Evolutionary conservation across 192 early-diverging fungal species (phyloP).

Genomic region (Pilaira anomala): DNA sequence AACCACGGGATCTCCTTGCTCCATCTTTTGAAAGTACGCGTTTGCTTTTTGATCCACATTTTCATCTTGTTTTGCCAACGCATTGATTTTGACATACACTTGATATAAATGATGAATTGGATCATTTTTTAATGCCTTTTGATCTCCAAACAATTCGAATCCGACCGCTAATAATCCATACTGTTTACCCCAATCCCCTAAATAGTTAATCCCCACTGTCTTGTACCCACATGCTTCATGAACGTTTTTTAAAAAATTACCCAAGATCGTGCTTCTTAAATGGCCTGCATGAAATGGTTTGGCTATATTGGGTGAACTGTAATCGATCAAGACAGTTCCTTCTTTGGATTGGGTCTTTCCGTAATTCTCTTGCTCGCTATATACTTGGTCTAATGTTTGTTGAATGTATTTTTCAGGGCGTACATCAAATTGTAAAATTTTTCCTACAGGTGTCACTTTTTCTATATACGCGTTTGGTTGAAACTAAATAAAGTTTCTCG

Average conservation of each 20-base stretch:
- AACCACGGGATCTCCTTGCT: slow-evolving; percentile 67
- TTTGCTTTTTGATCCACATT: slow-evolving; percentile 73
- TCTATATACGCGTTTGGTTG: slow-evolving; percentile 45
- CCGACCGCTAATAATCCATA: slow-evolving; percentile 93
- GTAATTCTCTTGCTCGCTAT: slow-evolving; percentile 44
- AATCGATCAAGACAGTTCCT: slow-evolving; percentile 77
- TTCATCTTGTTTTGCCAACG: slow-evolving; percentile 57
- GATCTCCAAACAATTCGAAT: slow-evolving; percentile 72
- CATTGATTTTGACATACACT: slow-evolving; percentile 85
- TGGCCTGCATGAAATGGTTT: slow-evolving; percentile 98
- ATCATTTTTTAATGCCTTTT: slow-evolving; percentile 63
- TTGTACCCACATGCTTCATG: slow-evolving; percentile 79
- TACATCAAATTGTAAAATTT: slow-evolving; percentile 68
- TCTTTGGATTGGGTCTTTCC: slow-evolving; percentile 51
- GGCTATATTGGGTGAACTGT: slow-evolving; percentile 93
- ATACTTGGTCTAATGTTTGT: slow-evolving; percentile 52
- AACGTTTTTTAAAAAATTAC: slow-evolving; percentile 80
- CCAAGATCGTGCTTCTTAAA: slow-evolving; percentile 94
- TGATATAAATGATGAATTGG: slow-evolving; percentile 88
- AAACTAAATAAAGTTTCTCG: slow-evolving; percentile 46
- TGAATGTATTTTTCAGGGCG: slow-evolving; percentile 46
- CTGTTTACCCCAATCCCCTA: slow-evolving; percentile 99
- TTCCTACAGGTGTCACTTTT: slow-evolving; percentile 48
- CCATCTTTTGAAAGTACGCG: slow-evolving; percentile 87
- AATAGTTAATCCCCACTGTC: slow-evolving; percentile 86